Conservation (phyloP, 345 rosid genomes). For the Conringia planisiliqua region DNA sequence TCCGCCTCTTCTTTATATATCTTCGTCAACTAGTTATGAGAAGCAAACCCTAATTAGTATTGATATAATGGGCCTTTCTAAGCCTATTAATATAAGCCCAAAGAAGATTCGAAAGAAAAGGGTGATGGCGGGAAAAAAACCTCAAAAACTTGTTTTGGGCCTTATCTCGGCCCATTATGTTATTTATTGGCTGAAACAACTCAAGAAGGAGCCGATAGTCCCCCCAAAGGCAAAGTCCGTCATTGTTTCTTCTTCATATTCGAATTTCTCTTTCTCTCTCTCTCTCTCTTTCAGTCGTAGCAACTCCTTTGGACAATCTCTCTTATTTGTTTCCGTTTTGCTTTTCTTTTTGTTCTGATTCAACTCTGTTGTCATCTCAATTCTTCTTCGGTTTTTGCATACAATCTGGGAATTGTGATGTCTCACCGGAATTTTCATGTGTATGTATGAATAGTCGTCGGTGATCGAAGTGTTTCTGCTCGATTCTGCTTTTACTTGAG, state of each 20-base stretch:
- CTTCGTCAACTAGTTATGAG: background rate
- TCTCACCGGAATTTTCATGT: background rate
- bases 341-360: background rate
- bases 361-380: background rate
- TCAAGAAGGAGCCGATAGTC: background rate
- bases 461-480: constrained; percentile 16
- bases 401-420: background rate
- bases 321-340: background rate
- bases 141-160: background rate
- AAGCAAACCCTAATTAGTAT: constrained; percentile 6
- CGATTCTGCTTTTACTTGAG: constrained; percentile 8
- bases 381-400: background rate
- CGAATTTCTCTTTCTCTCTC: constrained; percentile 23
- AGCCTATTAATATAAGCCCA: background rate
- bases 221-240: background rate
- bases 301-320: background rate
- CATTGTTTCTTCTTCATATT: constrained; percentile 19
- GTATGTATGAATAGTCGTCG: background rate
- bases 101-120: background rate
- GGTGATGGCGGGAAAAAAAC: background rate
- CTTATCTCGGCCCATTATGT: background rate
- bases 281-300: background rate
- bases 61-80: background rate
- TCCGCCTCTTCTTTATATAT: background rate
- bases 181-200: background rate